Evolutionary conservation across 2,329 filamentous ascomycete species (phyloP), one percentile per base, ranked within the genome.

Genomic region (Neoscytalidium dimidiatum): DNA sequence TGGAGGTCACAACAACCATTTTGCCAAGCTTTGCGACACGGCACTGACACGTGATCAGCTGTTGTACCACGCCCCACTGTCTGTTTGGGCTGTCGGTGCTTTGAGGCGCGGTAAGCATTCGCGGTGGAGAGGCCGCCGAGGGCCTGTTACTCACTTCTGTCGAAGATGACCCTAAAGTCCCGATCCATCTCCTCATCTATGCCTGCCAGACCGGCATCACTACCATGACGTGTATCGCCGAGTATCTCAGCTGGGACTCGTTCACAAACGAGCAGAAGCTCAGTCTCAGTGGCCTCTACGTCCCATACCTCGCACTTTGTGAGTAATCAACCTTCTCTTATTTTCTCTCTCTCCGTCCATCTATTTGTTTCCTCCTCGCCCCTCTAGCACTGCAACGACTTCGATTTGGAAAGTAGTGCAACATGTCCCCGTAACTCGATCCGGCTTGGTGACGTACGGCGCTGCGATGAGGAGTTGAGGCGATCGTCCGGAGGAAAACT

Each of bases 141-240:
- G n/a, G n/a, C n/a, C n/a, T 3, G 33, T n/a, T 17, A 19, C 53
- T 65, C n/a, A 61, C 48, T 23, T 21, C 53, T 14, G 21, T 35
- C n/a, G n/a, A 46, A 86, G 84, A 87, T 70, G 82, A 87, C 64
- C 83, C 86, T 0, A 80, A 84, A 53, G 69, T 88, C 4, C 86
- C 88, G 0, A 74, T 90, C 0, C 83, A 88, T 58, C 78, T 91
- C 0, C 81, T 90, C 1, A 75, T 86, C 2, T 90, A 85, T 69
- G 83, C 85, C 0, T 74, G 86, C 9, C 82, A 89, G 70, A 85
- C 86, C 0, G 85, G 82, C 38, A 67, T 90, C 64, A 89, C 88
- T 1, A 90, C 88, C 0, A 70, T 85, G 46, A 85, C 86, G 0
- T 91, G 88, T 70, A 80, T 90, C 51, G 81, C 83, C 1, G 88